Base-by-base conservation (phyloP, 1,284 basidiomycete species). In the Takashimella koratensis region DNA sequence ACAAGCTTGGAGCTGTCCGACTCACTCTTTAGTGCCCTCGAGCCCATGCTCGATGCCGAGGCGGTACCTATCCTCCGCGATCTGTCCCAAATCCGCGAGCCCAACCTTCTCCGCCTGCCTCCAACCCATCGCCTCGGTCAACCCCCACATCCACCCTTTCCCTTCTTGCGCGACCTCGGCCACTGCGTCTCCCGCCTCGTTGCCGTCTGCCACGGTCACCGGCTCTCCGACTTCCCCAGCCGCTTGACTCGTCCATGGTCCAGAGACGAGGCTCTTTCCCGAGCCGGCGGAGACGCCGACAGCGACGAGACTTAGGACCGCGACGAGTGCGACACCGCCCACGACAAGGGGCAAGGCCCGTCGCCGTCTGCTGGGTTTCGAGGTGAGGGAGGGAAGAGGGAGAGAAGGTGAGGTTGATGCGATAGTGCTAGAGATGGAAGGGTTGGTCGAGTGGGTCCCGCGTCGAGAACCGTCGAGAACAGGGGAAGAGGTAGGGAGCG, bases 71-170 rank as follows among this genome's bases (percentile, higher is more conserved):
- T 48, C 36, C 46, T 67, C 65, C 2, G 63, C 65, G 1, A 56
- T 47, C 20, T 60, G 47, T 24, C 65, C 65, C 24, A 67, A 51
- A 52, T 65, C 62, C 4, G 48, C 41, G 47, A 65, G 43, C 4
- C 58, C 58, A 16, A 40, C 30, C 2, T 45, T n/a, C 2, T 43
- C 26, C 2, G 50, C 23, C 3, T 43, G 40, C 22, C 4, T 44
- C 65, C 65, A 67, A 5, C 65, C 65, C 51, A 60, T 51, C 22
- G 47, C 49, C 42, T 65, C 63, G 19, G 62, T 54, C 54, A 42
- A 52, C 4, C 64, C 64, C 59, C 57, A 62, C 47, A 47, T 56
- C 19, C 36, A 4, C 20, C 49, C 49, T 22, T 19, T 50, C 24
- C 23, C 21, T 41, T 44, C 49, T n/a, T n/a, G n/a, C n/a, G n/a